Base-by-base conservation (phyloP, 805 yeast species). In the Saccharomycopsis fodiens region DNA sequence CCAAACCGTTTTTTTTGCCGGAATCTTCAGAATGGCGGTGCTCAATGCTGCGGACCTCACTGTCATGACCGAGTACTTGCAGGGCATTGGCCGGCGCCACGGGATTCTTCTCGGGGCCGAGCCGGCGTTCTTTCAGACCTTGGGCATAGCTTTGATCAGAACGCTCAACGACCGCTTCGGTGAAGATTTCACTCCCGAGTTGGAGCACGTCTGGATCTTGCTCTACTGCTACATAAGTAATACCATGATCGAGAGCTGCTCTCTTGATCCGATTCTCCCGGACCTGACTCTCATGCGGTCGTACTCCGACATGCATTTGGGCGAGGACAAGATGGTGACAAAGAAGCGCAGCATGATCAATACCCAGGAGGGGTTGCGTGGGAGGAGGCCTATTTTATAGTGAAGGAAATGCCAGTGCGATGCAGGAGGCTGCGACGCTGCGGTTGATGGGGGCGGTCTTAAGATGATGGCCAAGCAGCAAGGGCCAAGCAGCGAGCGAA, bases 141-240 rank as follows among this genome's bases (percentile, higher is more conserved):
- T 52, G 12, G 55, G 54, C 29, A 42, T 52, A 20, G 53, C 54
- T 2, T 13, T 52, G 3, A 50, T 52, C 16, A 20, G 48, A 27
- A 42, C 55, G 4, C 41, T 52, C 12, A 46, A 48, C 25, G 54
- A 51, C 21, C 39, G 41, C 10, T 48, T 51, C 29, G 54, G 40
- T 3, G 54, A 51, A 13, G 52, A 48, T 31, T 48, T 51, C 35
- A 48, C 48, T 22, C 52, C 52, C n/a, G 54, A 51, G 41, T 40
- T 51, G 19, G 52, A 50, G 37, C 42, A 49, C 31, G 39, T 45
- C 3, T 60, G 64, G 63, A 48, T 53, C 22, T 53, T 48, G 16
- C 44, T 60, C 20, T 61, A 55, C 45, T 51, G 58, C 36, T 60
- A 53, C 44, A 43, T 60, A n/a, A 51, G 57, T 12, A 59, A 58